Evolutionary conservation across 2,329 filamentous ascomycete genomes (phyloP).

Genomic region (Colletotrichum costaricense): DNA sequence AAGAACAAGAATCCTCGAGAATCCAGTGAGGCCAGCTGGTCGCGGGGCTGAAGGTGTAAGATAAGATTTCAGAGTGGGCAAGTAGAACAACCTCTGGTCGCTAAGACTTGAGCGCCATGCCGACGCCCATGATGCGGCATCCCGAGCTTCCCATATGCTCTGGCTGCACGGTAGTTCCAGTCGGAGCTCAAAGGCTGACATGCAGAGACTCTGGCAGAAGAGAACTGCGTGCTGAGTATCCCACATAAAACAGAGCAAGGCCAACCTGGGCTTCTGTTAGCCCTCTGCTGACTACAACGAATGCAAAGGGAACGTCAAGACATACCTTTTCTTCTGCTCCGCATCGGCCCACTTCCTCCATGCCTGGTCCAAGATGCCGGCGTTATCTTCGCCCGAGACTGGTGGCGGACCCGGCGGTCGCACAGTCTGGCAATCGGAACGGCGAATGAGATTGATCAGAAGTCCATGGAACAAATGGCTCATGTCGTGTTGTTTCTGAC

Average conservation of each 20-base stretch:
- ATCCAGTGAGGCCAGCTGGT: conserved; percentile 55
- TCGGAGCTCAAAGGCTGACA: conserved; percentile 73
- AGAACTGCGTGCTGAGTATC: conserved; percentile 73
- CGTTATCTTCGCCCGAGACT: conserved; percentile 41
- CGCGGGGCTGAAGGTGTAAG: conserved; percentile 56
- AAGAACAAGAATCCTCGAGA: conserved; percentile 65
- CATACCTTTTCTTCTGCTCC: conserved; percentile 68
- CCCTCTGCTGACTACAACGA: rapidly evolving
- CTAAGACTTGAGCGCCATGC: conserved; percentile 42
- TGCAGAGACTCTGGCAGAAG: conserved; percentile 74
- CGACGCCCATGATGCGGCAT: conserved; percentile 62
- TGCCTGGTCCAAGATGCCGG: conserved; percentile 53
- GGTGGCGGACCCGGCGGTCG: conserved; percentile 40
- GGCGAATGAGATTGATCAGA: conserved; percentile 50
- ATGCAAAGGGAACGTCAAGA: not conserved
- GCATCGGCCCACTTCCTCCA: conserved; percentile 66
- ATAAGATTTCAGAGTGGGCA: conserved; percentile 67
- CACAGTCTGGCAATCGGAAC: conserved; percentile 49
- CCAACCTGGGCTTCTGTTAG: conserved; percentile 50
- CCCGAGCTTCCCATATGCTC: conserved; percentile 66
- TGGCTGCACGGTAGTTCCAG: conserved; percentile 66
- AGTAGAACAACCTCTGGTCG: conserved; percentile 53
- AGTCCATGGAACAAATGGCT: conserved; percentile 64
- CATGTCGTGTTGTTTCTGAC: conserved; percentile 73
- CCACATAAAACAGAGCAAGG: conserved; percentile 74